Conservation (phyloP, 768 basidiomycete species). For the Sporobolomyces pararoseus region DNA sequence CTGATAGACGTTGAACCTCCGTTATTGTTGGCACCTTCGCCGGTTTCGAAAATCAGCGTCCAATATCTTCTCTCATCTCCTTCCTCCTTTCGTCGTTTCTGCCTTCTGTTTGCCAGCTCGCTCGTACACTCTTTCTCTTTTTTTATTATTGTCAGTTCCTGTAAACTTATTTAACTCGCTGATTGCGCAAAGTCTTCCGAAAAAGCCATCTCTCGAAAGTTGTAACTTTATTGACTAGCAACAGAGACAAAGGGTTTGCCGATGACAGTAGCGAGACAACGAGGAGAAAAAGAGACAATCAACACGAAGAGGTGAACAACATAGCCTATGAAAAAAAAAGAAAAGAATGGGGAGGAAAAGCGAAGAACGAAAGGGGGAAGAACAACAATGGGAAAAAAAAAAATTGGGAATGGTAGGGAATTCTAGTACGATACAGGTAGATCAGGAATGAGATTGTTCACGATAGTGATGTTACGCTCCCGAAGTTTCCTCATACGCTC, state of each 20-base stretch:
- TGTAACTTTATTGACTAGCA: no score
- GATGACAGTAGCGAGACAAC: not conserved
- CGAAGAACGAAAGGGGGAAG: not conserved
- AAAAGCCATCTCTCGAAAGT: no score
- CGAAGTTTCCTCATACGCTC: constrained; percentile 3
- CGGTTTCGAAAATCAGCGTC: not conserved
- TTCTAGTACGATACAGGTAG: not conserved
- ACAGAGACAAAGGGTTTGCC: no score
- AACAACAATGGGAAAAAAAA: not conserved
- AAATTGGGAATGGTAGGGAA: not conserved
- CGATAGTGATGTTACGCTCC: not conserved
- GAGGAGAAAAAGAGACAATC: not conserved
- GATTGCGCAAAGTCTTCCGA: no score
- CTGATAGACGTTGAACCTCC: no score
- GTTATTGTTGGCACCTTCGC: no score
- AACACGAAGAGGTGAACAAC: not conserved
- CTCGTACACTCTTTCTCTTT: no score
- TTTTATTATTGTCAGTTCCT: no score
- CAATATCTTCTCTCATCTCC: no score
- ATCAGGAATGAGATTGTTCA: not conserved
- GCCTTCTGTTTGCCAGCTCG: no score
- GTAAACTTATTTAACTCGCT: no score
- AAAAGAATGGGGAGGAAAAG: not conserved
- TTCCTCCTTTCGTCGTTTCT: no score
- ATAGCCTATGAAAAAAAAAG: not conserved